Evolutionary conservation across 2,329 filamentous ascomycete species (phyloP), one percentile per base, ranked within the genome.

Genomic region (Akanthomyces dipterigenus): DNA sequence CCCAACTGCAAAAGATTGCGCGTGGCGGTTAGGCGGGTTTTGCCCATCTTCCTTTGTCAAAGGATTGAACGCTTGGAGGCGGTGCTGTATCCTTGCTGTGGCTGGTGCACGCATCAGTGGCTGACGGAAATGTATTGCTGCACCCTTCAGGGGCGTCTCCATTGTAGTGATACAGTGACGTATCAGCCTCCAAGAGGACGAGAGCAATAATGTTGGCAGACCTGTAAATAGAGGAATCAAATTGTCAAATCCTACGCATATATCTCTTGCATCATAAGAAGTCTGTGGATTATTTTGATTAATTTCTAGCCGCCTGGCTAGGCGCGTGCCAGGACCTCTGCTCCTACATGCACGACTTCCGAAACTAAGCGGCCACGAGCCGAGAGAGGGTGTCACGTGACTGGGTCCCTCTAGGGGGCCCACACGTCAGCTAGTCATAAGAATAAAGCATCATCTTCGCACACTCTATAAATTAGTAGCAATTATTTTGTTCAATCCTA

Each of bases 1-100:
- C 63, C 6, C 63, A 64, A 42, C 63, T 68, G 26, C 65, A 67
- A 61, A 63, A 61, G 45, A 60, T 70, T 61, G 69, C 69, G 16
- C 60, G 46, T 12, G 60, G 60, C n/a, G 14, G 34, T 28, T 62
- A n/a, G 28, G 55, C 20, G 2, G 14, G 5, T 8, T 5, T 18
- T 55, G 38, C 8, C 0, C 28, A 5, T 24, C 24, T 18, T 1
- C 14, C 18, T 45, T 50, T n/a, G 48, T 50, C 9, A 4, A 14
- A 14, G 48, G n/a, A 14, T 18, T 26, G 48, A 43, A 34, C 8
- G 26, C 18, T 2, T 12, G 34, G 16, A 26, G 20, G 20, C 7
- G 14, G 4, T 36, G 28, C 20, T 57, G 7, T 20, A 3, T 34
- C 26, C 6, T 43, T 12, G 7, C 24, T 22, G 54, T 56, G 42